Base-by-base conservation (phyloP, 2,329 filamentous ascomycete species). In the Alternaria triticimaculans region DNA sequence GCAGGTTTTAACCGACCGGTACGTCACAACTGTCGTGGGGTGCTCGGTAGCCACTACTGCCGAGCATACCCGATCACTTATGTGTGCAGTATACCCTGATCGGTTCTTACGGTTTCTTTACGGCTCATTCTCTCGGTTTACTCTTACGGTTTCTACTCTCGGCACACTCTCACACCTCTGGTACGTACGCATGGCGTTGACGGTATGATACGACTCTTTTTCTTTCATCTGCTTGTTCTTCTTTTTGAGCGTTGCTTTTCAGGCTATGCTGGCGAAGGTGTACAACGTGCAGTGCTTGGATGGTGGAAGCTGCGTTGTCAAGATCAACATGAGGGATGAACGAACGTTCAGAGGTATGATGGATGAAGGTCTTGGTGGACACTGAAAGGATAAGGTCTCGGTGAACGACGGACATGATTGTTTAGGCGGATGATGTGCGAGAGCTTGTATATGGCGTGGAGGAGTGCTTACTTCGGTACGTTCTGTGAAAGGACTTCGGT, bases 1-100 rank as follows among this genome's bases (percentile, higher is more conserved):
- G 67, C 67, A 76, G 63, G 53, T 72, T 74, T 23, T 78, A 67
- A 69, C 41, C 45, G 46, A 57, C 58, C 30, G 69, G 72, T 74
- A 70, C 58, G 67, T 63, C 55, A 57, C 46, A 56, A 55, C 46
- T 51, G 45, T 51, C 59, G 58, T 55, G 43, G 60, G 62, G 43
- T 21, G 21, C 20, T 63, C 58, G 59, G 55, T 55, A 30, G 37
- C n/a, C 43, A 46, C 15, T 23, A n/a, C 49, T 63, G 45, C 58
- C 49, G 46, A 55, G 59, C 62, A 55, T 64, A 9, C 57, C 56
- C 20, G 8, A 20, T 51, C 55, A 60, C 61, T 60, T 26, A 63
- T 60, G 57, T 63, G 57, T n/a, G 37, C 55, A 63, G 61, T 37
- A 60, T 51, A 26, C 41, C 26, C 5, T 51, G 21, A 44, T 48